Evolutionary conservation across 2,329 filamentous ascomycete species (phyloP).

Genomic region (Penicillium digitatum): DNA sequence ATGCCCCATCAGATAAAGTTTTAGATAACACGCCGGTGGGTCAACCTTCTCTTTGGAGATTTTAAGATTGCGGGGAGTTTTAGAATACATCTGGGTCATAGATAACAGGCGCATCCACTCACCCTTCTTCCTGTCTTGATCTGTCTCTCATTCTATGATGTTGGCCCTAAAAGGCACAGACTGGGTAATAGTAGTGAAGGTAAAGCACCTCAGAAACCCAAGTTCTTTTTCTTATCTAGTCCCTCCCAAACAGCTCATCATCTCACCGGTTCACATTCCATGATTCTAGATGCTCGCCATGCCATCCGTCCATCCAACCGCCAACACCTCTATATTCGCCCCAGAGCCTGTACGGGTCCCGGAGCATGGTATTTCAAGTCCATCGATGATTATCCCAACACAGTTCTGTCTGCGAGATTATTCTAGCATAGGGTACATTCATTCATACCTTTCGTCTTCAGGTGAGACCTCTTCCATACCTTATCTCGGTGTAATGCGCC

Average conservation of each 20-base stretch:
- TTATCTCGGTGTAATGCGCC: constrained; percentile 24
- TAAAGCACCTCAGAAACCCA: constrained; percentile 17
- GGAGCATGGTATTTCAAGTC: constrained; percentile 23
- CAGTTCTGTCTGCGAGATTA: constrained; percentile 7
- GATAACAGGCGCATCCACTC: too few species aligned
- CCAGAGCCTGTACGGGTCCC: constrained; percentile 16
- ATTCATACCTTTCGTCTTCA: constrained; percentile 24
- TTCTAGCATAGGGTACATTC: constrained; percentile 26
- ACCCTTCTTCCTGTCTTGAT: background rate
- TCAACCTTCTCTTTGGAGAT: constrained; percentile 10
- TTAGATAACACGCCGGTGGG: constrained; percentile 4
- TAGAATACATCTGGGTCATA: background rate
- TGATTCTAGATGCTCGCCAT: constrained; percentile 24
- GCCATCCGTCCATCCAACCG: constrained; percentile 7
- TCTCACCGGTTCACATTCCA: constrained; percentile 14
- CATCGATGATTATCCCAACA: constrained; percentile 13
- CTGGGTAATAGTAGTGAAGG: constrained; percentile 24
- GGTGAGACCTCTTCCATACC: constrained; percentile 20
- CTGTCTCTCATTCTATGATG: background rate
- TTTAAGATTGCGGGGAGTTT: background rate
- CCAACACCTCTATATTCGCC: background rate
- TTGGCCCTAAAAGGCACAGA: constrained; percentile 17
- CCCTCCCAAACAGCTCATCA: background rate
- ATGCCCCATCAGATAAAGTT: background rate
- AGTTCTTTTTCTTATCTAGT: background rate